Evolutionary conservation across 805 yeast genomes (phyloP).

Genomic region (Starmerella gropengiesseri): DNA sequence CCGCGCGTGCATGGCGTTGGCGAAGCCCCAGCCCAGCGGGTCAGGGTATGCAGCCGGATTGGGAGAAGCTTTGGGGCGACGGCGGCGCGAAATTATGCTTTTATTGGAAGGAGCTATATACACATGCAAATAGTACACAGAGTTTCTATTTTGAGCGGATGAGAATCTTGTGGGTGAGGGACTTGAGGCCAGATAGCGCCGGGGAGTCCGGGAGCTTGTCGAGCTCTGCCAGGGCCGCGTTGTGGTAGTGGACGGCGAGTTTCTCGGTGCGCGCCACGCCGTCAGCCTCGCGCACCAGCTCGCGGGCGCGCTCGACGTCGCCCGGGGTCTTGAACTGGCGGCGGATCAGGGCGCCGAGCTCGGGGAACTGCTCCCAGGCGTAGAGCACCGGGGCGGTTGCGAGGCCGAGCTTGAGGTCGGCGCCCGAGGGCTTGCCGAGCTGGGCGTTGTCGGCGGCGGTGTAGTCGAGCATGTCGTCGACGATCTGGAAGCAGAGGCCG

Average conservation of each 20-base stretch:
- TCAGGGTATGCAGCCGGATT: neutral
- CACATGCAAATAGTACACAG: neutral
- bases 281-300: slow-evolving; percentile 54
- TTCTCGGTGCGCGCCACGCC: slow-evolving; percentile 69
- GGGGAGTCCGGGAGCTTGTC: slow-evolving; percentile 70
- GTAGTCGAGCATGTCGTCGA: slow-evolving; percentile 92
- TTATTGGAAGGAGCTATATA: neutral
- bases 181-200: slow-evolving; percentile 76
- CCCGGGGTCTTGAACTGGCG: slow-evolving; percentile 73
- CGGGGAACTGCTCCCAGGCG: slow-evolving; percentile 87
- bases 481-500: slow-evolving; percentile 91
- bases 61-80: too few relatives aligned
- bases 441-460: slow-evolving; percentile 66
- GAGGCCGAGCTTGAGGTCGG: slow-evolving; percentile 83
- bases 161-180: slow-evolving; percentile 70
- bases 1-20: too few relatives aligned
- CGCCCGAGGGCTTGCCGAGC: slow-evolving; percentile 92
- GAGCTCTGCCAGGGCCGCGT: slow-evolving; percentile 61
- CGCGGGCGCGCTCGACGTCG: slow-evolving; percentile 73
- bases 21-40: neutral
- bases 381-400: slow-evolving; percentile 94
- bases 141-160: slow-evolving; percentile 66
- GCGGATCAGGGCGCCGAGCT: slow-evolving; percentile 69
- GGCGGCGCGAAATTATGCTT: too few relatives aligned
- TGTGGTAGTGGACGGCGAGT: slow-evolving; percentile 70